Evolutionary conservation across 257 asterid species (phyloP).

Genomic region (Solanum arcanum): DNA sequence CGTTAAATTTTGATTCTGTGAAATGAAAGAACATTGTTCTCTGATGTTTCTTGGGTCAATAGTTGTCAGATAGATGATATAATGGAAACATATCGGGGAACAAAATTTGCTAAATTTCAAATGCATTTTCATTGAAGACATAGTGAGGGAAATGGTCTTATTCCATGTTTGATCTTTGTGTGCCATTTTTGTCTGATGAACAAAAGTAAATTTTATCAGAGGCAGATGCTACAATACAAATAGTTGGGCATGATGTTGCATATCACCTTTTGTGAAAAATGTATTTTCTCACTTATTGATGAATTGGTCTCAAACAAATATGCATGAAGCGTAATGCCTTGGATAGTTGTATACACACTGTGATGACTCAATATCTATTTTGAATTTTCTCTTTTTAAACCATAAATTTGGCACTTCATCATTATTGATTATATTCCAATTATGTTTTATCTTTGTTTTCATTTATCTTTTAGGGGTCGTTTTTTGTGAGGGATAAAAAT

Average conservation of each 20-base stretch:
- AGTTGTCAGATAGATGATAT: not conserved
- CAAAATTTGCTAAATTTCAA: not conserved
- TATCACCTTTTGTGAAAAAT: not conserved
- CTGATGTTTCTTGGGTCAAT: not conserved
- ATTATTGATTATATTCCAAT: not conserved
- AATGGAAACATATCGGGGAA: not conserved
- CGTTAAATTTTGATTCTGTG: not conserved
- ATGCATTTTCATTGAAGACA: not conserved
- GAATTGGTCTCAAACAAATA: not conserved
- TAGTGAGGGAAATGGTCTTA: not conserved
- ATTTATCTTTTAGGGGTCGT: slow-evolving; percentile 1
- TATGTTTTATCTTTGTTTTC: slow-evolving; percentile 1
- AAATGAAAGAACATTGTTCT: not conserved
- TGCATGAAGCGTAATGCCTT: not conserved
- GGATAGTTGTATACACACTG: not conserved
- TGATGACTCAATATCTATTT: not conserved
- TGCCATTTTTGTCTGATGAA: not conserved
- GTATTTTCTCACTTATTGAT: not conserved
- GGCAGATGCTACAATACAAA: not conserved
- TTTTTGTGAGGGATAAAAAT: not conserved
- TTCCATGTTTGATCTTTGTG: not conserved
- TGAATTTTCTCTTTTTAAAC: not conserved
- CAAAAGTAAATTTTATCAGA: not conserved
- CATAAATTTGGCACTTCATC: not conserved
- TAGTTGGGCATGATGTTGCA: not conserved